Conservation (phyloP, 2,329 filamentous ascomycete genomes). For the Penicillium sp. region DNA sequence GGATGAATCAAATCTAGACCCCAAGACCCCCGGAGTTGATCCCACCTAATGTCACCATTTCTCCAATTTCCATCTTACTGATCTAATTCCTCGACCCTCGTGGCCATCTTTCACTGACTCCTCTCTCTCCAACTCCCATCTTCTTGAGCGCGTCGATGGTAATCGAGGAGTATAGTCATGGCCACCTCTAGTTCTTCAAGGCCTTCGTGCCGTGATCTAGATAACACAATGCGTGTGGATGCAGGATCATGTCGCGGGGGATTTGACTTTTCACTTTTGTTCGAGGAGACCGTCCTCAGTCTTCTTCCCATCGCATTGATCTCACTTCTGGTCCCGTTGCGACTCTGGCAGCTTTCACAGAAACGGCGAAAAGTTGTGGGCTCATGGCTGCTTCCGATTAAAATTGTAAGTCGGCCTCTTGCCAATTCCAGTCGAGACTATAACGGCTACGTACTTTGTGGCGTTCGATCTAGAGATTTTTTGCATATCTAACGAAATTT, state of each 20-base stretch:
- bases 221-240: slow-evolving; percentile 41
- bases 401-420: slow-evolving; percentile 38
- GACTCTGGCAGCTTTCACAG: slow-evolving; percentile 42
- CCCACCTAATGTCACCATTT: slow-evolving; percentile 13
- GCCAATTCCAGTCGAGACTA: not conserved
- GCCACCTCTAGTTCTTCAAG: slow-evolving; percentile 29
- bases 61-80: slow-evolving; percentile 9
- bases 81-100: slow-evolving; percentile 13
- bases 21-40: slow-evolving; percentile 12
- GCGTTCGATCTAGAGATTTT: not conserved
- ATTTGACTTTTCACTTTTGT: slow-evolving; percentile 53
- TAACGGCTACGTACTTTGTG: not conserved
- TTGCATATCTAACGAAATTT: slow-evolving; percentile 12
- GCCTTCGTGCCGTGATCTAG: slow-evolving; percentile 37
- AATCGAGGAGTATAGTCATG: slow-evolving; percentile 33
- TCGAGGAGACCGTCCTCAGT: slow-evolving; percentile 49
- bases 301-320: slow-evolving; percentile 44
- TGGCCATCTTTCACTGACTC: slow-evolving; percentile 15
- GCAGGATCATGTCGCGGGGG: slow-evolving; percentile 42
- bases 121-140: slow-evolving; percentile 22
- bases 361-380: slow-evolving; percentile 41
- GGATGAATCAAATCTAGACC: slow-evolving; percentile 29
- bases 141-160: slow-evolving; percentile 24
- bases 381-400: slow-evolving; percentile 36
- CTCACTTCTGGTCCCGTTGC: slow-evolving; percentile 39